Conservation (phyloP, 169 alveolate genomes). For the Eimeria acervulina region DNA sequence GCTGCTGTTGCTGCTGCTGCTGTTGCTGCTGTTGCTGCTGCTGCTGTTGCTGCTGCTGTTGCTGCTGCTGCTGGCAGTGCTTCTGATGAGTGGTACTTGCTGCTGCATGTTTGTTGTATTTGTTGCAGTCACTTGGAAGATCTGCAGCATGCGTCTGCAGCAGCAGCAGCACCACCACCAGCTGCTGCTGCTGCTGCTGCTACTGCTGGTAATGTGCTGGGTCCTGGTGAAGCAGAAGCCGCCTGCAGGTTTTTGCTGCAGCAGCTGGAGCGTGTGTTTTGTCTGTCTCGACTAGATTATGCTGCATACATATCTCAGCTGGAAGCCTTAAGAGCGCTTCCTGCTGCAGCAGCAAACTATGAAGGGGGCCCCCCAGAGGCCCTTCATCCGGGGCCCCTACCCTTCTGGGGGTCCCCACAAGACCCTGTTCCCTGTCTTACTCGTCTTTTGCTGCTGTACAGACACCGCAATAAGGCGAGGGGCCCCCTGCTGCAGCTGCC, state of each 20-base stretch:
- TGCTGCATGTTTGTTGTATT: not conserved
- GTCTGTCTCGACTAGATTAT: not conserved
- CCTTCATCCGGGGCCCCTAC: constrained; percentile 29
- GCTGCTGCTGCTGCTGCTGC: not conserved
- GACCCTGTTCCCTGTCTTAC: constrained; percentile 47
- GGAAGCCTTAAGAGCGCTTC: not conserved
- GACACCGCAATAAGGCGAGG: constrained; percentile 11
- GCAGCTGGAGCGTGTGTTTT: constrained; percentile 57
- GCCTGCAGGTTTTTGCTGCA: constrained; percentile 25
- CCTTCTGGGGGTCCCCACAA: not conserved
- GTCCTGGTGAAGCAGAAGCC: not conserved
- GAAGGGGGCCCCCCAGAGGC: constrained; percentile 39
- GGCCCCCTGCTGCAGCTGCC: constrained; percentile 32
- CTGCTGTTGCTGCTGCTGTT: constrained; percentile 12
- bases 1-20: not conserved
- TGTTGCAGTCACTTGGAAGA: constrained; percentile 55
- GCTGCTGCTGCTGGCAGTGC: not conserved
- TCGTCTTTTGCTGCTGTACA: constrained; percentile 46
- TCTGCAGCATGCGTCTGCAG: not conserved
- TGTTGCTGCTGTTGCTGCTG: not conserved
- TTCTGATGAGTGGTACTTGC: not conserved
- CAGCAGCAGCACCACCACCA: not conserved
- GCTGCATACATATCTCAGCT: not conserved
- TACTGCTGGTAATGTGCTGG: constrained; percentile 38
- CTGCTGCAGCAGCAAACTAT: not conserved